A percentile compares a stretch with the other conserved stretches of the same genome.
Evolutionary conservation across 805 yeast species (phyloP).

Genomic region (Zygosaccharomyces kombuchaensis): DNA sequence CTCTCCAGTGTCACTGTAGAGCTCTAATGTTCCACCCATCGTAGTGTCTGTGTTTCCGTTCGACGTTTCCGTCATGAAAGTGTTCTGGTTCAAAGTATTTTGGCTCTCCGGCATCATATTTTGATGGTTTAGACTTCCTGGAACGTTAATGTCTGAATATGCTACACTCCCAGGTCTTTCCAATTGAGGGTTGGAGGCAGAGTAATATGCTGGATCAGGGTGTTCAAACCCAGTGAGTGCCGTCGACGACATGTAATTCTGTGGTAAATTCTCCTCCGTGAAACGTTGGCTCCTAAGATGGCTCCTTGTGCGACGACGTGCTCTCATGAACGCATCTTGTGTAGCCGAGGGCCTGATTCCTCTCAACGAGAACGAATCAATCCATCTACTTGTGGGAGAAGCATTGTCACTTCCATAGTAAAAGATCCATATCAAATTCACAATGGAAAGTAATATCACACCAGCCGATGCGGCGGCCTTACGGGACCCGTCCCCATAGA

Average conservation of each 20-base stretch:
- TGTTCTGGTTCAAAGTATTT: constrained; percentile 15
- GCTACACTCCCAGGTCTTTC: constrained; percentile 4
- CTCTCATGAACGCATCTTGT: constrained; percentile 25
- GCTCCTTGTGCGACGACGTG: constrained; percentile 23
- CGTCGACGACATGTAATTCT: constrained; percentile 45
- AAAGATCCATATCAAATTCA: constrained; percentile 79
- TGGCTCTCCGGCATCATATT: constrained; percentile 13
- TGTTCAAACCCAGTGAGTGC: constrained; percentile 61
- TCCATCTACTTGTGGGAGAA: constrained; percentile 77
- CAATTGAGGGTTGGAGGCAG: constrained; percentile 5
- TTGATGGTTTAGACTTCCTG: constrained; percentile 18
- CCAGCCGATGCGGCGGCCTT: constrained; percentile 92
- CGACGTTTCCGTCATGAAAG: constrained; percentile 28
- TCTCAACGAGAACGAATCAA: constrained; percentile 73
- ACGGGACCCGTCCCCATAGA: constrained; percentile 62
- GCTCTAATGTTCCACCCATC: constrained; percentile 35
- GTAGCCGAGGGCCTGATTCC: constrained; percentile 40
- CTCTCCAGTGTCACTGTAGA: constrained; percentile 36
- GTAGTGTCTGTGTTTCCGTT: constrained; percentile 34
- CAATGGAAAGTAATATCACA: constrained; percentile 72
- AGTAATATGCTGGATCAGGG: constrained; percentile 28
- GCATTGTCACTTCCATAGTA: constrained; percentile 89
- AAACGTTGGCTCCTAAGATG: constrained; percentile 12
- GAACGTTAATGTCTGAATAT: constrained; percentile 2
- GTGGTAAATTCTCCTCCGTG: constrained; percentile 15